Evolutionary conservation across 179 eudicot species (phyloP), one percentile per base, ranked within the genome.

Genomic region (Beta macrorhiza): DNA sequence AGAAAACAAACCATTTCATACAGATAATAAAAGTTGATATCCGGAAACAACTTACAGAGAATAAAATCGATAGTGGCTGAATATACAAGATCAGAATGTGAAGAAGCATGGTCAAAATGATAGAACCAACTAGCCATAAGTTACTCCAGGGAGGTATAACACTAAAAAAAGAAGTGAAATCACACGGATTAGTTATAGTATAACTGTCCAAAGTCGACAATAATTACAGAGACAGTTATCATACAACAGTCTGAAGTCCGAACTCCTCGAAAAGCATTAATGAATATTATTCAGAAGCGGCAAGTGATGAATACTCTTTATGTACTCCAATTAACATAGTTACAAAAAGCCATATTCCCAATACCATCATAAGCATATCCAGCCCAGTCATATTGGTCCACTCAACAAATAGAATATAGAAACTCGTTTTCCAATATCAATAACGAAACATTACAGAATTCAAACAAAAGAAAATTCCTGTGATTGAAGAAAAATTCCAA

Each of bases 71-170:
- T 44, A 97, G 82, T 57, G 99, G 99, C 75, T 80, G 91, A 87
- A 95, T 90, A 80, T 97, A 97, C 84, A 97, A 87, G 83, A 95
- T 92, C 71, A 97, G 91, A 58, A 89, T 42, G 85, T 97, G 99
- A 84, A 97, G 93, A 55, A 97, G 80, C 97, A 97, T 97, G 44
- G 99, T 97, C 79, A 97, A 82, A 57, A 89, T 80, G 84, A 97
- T 92, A 71, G 99, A 94, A 78, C 72, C 98, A 83, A 94, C 95
- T 81, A 97, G 97, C 99, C 99, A 97, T 82, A 90, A 73, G 82
- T 94, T 97, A 86, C 97, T 97, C 99, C 99, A 93, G 4, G 98
- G 98, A 83, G 93, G 97, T 79, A 97, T 91, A 65, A 89, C 92
- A 57, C 99, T 97, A 76, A 73, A 77, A 89, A 74, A 84, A 37